Evolutionary conservation across 2,329 filamentous ascomycete genomes (phyloP).

Genomic region (Nigrospora sphaerica): DNA sequence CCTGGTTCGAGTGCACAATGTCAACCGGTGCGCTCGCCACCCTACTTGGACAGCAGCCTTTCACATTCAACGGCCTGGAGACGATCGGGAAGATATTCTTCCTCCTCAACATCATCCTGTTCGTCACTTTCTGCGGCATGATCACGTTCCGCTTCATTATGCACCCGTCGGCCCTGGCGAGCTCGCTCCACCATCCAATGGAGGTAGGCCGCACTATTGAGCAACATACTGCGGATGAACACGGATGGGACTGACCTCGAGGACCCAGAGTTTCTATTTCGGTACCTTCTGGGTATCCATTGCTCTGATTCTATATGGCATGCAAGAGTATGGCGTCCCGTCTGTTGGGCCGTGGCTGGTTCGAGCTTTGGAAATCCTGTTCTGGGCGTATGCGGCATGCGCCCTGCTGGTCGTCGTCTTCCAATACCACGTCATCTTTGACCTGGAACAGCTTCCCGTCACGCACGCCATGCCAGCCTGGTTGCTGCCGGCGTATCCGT

Average conservation of each 20-base stretch:
- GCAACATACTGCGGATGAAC: not conserved
- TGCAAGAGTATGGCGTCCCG: conserved; percentile 48
- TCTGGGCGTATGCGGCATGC: conserved; percentile 38
- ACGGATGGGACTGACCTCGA: too few relatives aligned
- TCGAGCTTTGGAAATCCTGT: conserved; percentile 32
- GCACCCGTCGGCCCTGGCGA: conserved; percentile 50
- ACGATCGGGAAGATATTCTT: conserved; percentile 41
- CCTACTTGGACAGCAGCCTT: conserved; percentile 26
- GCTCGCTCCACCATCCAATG: conserved; percentile 53
- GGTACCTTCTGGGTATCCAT: conserved; percentile 53
- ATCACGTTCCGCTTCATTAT: conserved; percentile 50
- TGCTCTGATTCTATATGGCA: conserved; percentile 55
- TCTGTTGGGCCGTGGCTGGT: conserved; percentile 35
- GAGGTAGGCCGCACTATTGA: conserved; percentile 13
- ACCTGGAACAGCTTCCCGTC: conserved; percentile 28
- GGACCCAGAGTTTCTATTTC: conserved; percentile 44
- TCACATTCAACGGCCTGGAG: conserved; percentile 36
- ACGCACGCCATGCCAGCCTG: conserved; percentile 43
- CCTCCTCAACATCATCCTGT: conserved; percentile 41
- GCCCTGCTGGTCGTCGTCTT: conserved; percentile 4
- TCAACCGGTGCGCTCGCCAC: conserved; percentile 24
- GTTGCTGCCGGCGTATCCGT: conserved; percentile 43
- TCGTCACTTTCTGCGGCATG: conserved; percentile 38
- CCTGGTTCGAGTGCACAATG: conserved; percentile 26
- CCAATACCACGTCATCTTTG: conserved; percentile 7